Evolutionary conservation across 2,329 filamentous ascomycete species (phyloP), one percentile per base, ranked within the genome.

Genomic region (Diaporthe sp.): DNA sequence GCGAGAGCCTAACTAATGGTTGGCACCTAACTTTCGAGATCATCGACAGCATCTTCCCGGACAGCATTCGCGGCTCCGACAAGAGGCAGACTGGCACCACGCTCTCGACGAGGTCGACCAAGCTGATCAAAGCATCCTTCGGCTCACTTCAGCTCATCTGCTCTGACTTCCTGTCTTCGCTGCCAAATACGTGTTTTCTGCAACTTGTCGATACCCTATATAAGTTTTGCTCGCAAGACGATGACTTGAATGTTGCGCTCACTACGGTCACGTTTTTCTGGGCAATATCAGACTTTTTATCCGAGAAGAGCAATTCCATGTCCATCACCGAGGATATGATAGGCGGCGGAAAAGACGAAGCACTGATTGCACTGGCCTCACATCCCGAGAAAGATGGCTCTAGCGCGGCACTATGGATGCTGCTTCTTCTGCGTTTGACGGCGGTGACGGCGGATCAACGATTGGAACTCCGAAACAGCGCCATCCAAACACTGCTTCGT

Each of bases 201-300:
- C 90, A 92, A 74, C 89, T 99, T 22, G 92, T 98, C 76, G 94
- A 97, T 84, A 95, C 96, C 15, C 89, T 99, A 30, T 95, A 95
- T 80, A 93, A 93, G 77, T 99, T 98, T 83, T 95, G 95, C 78
- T 93, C 92, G 0, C 97, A 99, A 82, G 89, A 93, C 77, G 94
- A 97, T 78, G 97, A 99, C 80, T 88, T 99, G 50, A 99, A 99
- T 78, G 97, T 98, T 80, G 96, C 96, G 0, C 87, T 99, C 35
- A 98, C 97, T 45, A 97, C 96, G 1, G 94, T 98, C 12, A 98
- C 96, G 0, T 97, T 97, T 81, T 97, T 98, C 82, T 98, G 96
- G 95, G 96, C 96, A 71, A 90, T 98, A 10, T 98, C 96, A 0
- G 96, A 98, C 82, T 97, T 96, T 77, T 87, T 98, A 6, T 92